Evolutionary conservation across 345 rosid species (phyloP), one percentile per base, ranked within the genome.

Genomic region (Dipteronia sinensis): DNA sequence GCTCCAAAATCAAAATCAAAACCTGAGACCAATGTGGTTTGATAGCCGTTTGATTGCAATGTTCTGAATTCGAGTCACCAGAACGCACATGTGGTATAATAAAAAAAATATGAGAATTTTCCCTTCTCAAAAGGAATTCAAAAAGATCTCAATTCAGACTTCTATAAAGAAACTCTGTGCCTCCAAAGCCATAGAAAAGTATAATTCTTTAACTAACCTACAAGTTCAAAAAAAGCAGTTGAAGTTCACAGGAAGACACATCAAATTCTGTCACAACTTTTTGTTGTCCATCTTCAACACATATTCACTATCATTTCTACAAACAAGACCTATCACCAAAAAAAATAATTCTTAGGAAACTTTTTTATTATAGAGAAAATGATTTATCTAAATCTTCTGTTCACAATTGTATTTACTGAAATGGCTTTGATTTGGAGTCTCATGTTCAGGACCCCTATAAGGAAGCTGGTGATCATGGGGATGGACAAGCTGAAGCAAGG

Each of bases 401-500:
- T 81, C 25, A 62, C 72, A 3, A 46, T 89, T 25, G 82, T 83
- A 4, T 73, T 87, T 63, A 20, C 82, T 0, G 88, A 87, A 72
- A 90, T 86, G 89, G 78, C 66, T 7, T 17, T 85, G 73, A 66
- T 84, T 47, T 10, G 83, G 55, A 49, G 49, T 15, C 88, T 89
- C 15, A 34, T 83, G 61, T 90, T 82, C 49, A 64, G 64, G 29
- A 81, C 64, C 58, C 90, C 92, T 29, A 5, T 86, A 17, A 83
- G 88, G 85, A 73, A 63, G 73, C n/a, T 90, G 58, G 29, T 89
- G 70, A 74, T 86, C 40, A 11, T 79, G 75, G 82, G 80, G 44
- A 9, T 90, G 25, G 85, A 82, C 77, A 71, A 6, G 38, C 11
- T 83, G 77, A 87, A 88, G 79, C 75, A 69, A 69, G 92, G 94